Evolutionary conservation across 148 eudicot species (phyloP), one percentile per base, ranked within the genome.

Genomic region (Beta vulgaris): DNA sequence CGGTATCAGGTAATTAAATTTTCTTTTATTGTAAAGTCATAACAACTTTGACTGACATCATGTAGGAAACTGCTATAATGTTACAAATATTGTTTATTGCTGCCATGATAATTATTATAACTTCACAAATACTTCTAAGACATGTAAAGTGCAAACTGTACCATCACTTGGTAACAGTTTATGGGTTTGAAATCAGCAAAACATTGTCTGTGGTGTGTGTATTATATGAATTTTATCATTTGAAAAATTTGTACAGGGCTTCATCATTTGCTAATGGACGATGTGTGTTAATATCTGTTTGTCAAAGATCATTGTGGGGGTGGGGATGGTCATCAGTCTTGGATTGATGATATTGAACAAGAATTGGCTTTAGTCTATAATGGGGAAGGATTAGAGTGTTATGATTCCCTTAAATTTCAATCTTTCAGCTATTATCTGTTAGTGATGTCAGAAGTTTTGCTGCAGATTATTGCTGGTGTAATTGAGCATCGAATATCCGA

Each of bases 401-500:
- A 44, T 74, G 31, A 8, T 36, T 14, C 21, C n/a, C n/a, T 44
- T 62, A 16, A 6, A 18, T 12, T 58, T 19, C 44, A 54, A 29
- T 49, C 32, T 12, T 68, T 35, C 48, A 36, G 39, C 7, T 26
- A 5, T 44, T 39, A 48, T 53, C 64, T 69, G 49, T 65, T 64
- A 25, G 37, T 80, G 79, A 76, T 51, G 7, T 28, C 16, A 18
- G 25, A 36, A 51, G 55, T 26, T 59, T 49, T 49, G 29, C 36
- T 88, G 81, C 93, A 94, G 98, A 81, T 90, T 79, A 92, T 94
- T 89, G 97, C 98, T 23, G 98, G 98, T 82, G 58, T 94, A 76
- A 80, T 92, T 70, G 98, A 94, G 86, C 98, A 94, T 83, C 84
- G 98, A 74, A 77, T 94, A 84, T 86, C 97, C 23, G 98, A 94